Evolutionary conservation across 1,139 yeast species (phyloP).

Genomic region (Citeromyces hawaiiensis): DNA sequence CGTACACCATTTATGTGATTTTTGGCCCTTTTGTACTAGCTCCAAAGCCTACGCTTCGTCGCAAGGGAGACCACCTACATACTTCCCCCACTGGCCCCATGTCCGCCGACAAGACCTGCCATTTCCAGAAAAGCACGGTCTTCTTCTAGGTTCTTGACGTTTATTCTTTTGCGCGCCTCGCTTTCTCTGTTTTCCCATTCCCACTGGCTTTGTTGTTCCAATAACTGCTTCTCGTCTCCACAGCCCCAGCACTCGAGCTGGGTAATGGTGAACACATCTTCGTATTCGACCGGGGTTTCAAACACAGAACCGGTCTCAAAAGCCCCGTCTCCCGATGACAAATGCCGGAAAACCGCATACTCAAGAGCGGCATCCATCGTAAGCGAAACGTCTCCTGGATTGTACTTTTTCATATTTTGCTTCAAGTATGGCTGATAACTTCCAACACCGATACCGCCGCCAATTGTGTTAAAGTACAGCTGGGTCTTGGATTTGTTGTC

Average conservation of each 20-base stretch:
- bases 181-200: slow-evolving; percentile 91
- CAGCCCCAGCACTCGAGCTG: slow-evolving; percentile 89
- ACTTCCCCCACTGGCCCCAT: slow-evolving; percentile 51
- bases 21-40: too few species aligned
- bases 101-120: slow-evolving; percentile 81
- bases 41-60: too few species aligned
- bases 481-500: slow-evolving; percentile 24
- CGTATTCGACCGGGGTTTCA: slow-evolving; percentile 28
- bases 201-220: slow-evolving; percentile 68
- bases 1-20: too few species aligned
- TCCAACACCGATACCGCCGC: slow-evolving; percentile 79
- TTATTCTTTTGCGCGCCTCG: slow-evolving; percentile 58
- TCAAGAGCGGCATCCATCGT: slow-evolving; percentile 71
- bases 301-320: slow-evolving; percentile 19
- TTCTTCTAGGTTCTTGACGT: slow-evolving; percentile 50
- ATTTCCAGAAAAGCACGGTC: slow-evolving; percentile 79
- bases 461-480: slow-evolving; percentile 52
- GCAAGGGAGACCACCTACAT: slow-evolving; percentile 14
- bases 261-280: slow-evolving; percentile 57
- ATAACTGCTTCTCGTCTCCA: slow-evolving; percentile 65
- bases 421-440: slow-evolving; percentile 45
- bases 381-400: slow-evolving; percentile 63
- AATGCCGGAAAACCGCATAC: slow-evolving; percentile 66
- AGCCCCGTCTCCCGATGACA: slow-evolving; percentile 32
- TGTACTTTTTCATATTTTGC: slow-evolving; percentile 23